A percentile compares a stretch with the other conserved stretches of the same genome.
Evolutionary conservation across 768 basidiomycete species (phyloP).

Genomic region (Termitomyces sp.): DNA sequence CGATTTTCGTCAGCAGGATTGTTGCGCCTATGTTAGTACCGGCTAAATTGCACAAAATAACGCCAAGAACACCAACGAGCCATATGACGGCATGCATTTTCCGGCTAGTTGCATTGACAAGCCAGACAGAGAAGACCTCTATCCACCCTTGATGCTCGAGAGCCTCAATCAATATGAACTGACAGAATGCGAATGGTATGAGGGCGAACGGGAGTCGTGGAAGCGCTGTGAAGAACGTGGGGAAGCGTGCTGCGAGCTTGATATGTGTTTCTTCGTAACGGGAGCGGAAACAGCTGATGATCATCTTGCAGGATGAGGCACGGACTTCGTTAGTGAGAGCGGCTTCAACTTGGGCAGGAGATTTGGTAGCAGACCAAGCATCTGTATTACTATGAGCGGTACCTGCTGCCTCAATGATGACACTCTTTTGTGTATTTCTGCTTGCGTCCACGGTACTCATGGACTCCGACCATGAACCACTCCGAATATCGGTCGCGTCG

Average conservation of each 20-base stretch:
- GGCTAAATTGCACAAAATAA: conserved; percentile 73
- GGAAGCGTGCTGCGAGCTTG: conserved; percentile 41
- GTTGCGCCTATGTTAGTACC: conserved; percentile 92
- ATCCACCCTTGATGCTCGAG: conserved; percentile 86
- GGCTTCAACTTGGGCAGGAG: neutral
- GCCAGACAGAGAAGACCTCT: conserved; percentile 69
- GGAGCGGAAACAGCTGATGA: conserved; percentile 1
- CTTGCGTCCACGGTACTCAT: neutral
- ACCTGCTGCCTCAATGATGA: conserved; percentile 4
- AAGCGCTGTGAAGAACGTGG: conserved; percentile 61
- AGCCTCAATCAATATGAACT: conserved; percentile 90
- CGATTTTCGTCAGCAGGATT: conserved; percentile 79
- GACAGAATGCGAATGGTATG: conserved; percentile 88
- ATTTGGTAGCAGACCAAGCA: conserved; percentile 8
- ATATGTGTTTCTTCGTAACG: conserved; percentile 6
- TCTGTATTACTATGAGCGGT: conserved; percentile 3
- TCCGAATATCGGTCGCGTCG: neutral
- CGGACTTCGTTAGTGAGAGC: conserved; percentile 1
- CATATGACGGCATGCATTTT: conserved; percentile 49
- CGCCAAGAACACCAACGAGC: conserved; percentile 65
- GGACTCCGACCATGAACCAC: neutral
- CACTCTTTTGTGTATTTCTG: neutral
- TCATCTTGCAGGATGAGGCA: neutral
- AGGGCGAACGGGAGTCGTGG: conserved; percentile 74
- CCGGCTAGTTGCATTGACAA: conserved; percentile 35